phyloP scores from a whole-genome alignment of 805 yeast species.

The Ogataea paradorogensis region DNA sequence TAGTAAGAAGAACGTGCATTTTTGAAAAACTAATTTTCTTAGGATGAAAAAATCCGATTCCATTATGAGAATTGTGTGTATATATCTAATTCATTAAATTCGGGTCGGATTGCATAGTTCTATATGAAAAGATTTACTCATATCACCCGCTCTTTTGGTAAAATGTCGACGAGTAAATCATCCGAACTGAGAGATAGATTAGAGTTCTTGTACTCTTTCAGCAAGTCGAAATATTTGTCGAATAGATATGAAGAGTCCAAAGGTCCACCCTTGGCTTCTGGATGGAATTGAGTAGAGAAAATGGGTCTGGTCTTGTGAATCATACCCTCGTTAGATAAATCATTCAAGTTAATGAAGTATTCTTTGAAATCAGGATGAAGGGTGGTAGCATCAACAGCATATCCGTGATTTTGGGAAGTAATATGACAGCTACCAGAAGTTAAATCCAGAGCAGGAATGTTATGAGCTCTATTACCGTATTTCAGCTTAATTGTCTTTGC shows the following conservation, averaged over 20 bases:
- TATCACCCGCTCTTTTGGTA: slow-evolving; percentile 63
- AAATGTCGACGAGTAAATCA: slow-evolving; percentile 55
- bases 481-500: slow-evolving; percentile 90
- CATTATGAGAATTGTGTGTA: neutral
- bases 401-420: slow-evolving; percentile 98
- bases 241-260: slow-evolving; percentile 87
- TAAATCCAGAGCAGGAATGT: slow-evolving; percentile 91
- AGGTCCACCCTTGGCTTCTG: slow-evolving; percentile 99
- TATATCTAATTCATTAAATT: slow-evolving; percentile 6
- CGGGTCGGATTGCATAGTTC: neutral
- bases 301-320: slow-evolving; percentile 83
- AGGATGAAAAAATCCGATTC: slow-evolving; percentile 2
- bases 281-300: slow-evolving; percentile 97
- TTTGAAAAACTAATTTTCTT: slow-evolving; percentile 14
- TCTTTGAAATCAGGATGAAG: slow-evolving; percentile 77
- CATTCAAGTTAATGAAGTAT: slow-evolving; percentile 90
- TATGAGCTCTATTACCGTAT: slow-evolving; percentile 98
- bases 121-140: slow-evolving; percentile 21
- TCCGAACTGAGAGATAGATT: slow-evolving; percentile 42
- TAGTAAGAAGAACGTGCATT: slow-evolving; percentile 51
- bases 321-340: slow-evolving; percentile 97
- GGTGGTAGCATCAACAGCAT: slow-evolving; percentile 85
- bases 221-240: slow-evolving; percentile 79
- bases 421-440: slow-evolving; percentile 93
- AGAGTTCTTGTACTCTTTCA: slow-evolving; percentile 52